phyloP scores from a whole-genome alignment of 108 stramenopile genomes.

The Pseudonitzschia delicatissima region DNA sequence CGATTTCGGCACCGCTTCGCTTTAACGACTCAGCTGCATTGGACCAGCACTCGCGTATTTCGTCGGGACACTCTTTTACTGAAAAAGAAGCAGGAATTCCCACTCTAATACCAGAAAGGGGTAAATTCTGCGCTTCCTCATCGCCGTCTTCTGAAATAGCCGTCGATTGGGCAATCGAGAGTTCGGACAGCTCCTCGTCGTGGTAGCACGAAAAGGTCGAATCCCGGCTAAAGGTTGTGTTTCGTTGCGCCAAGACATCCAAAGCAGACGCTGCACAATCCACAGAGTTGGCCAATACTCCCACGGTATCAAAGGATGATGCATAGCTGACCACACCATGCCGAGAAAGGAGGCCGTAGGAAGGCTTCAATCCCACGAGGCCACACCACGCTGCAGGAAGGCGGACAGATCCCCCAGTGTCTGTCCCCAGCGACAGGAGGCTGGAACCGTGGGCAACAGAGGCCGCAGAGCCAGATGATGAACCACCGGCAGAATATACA shows the following conservation, averaged over 20 bases:
- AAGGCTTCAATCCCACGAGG: conserved; percentile 94
- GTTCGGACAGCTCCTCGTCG: background rate
- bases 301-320: conserved; percentile 91
- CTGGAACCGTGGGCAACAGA: conserved; percentile 87
- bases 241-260: conserved; percentile 39
- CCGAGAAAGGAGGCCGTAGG: conserved; percentile 88
- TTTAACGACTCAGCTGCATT: conserved; percentile 46
- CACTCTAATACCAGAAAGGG: conserved; percentile 58
- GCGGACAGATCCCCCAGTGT: conserved; percentile 97
- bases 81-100: conserved; percentile 83
- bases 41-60: conserved; percentile 53
- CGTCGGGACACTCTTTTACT: conserved; percentile 64
- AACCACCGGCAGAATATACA: conserved; percentile 71
- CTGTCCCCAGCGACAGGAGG: conserved; percentile 88
- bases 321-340: conserved; percentile 96
- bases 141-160: background rate
- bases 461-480: conserved; percentile 88
- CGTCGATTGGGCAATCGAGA: background rate
- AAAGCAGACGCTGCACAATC: conserved; percentile 57
- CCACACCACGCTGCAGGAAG: conserved; percentile 95
- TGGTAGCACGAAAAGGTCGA: conserved; percentile 39
- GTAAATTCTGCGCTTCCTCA: conserved; percentile 10
- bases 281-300: conserved; percentile 68
- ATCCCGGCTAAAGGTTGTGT: conserved; percentile 39
- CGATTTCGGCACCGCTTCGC: conserved; percentile 56